These are phyloP conservation scores for Thalassiosira pacifica DNA, from an alignment of 352 stramenopile species.

Conservation along the genomic window DNA sequence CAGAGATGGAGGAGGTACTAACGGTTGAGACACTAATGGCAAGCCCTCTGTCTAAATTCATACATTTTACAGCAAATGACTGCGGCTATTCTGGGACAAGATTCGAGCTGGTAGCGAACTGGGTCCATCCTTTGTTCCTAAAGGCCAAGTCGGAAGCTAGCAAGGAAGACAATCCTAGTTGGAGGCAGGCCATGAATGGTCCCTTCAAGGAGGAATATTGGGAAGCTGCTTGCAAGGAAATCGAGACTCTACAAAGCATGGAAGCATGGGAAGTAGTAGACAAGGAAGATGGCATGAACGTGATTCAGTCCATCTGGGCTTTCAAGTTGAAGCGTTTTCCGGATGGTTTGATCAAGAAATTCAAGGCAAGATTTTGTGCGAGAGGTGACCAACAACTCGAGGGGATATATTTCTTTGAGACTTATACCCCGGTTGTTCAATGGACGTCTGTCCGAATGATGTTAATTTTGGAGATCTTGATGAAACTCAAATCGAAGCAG, in stretches of 20 bases:
- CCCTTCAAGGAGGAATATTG: conserved; percentile 39
- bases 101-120: background rate
- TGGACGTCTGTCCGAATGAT: conserved; percentile 22
- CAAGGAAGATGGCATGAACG: conserved; percentile 19
- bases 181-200: conserved; percentile 62
- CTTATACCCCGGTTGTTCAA: too few species aligned
- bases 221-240: conserved; percentile 15
- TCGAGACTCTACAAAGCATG: conserved; percentile 43
- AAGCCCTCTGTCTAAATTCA: background rate
- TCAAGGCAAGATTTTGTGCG: conserved; percentile 48
- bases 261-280: too few species aligned
- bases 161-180: conserved; percentile 66
- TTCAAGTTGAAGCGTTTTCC: conserved; percentile 53
- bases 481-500: conserved; percentile 23
- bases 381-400: conserved; percentile 37
- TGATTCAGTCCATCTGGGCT: conserved; percentile 31
- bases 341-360: conserved; percentile 47
- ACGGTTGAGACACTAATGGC: background rate
- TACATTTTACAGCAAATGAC: conserved; percentile 7
- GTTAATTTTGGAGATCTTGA: conserved; percentile 4
- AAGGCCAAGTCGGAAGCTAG: too few species aligned
- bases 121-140: too few species aligned
- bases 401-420: conserved; percentile 35
- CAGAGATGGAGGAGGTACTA: background rate
- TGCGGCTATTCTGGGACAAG: background rate